These are phyloP conservation scores for Phaeotremella fagi DNA, from an alignment of 768 basidiomycete genomes.

Conservation along the genomic window DNA sequence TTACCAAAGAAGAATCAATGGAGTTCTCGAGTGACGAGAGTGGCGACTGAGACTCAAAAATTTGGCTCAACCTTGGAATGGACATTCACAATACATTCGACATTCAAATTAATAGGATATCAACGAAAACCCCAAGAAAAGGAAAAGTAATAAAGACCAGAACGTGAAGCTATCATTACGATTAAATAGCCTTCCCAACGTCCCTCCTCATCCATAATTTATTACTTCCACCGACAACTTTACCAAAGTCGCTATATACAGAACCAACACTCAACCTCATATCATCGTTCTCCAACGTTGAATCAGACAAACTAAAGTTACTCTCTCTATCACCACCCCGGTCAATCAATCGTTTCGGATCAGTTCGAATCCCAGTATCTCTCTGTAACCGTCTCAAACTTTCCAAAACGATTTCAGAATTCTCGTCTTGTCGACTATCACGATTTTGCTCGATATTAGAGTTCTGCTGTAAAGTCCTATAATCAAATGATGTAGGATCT, in stretches of 20 bases:
- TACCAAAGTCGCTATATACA: not conserved
- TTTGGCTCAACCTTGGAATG: too few relatives aligned
- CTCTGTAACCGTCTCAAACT: constrained; percentile 13
- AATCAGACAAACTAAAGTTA: too few relatives aligned
- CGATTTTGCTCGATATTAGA: not conserved
- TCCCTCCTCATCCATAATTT: not conserved
- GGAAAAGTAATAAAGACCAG: too few relatives aligned
- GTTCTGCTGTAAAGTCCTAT: not conserved
- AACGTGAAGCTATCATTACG: too few relatives aligned
- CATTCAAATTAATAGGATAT: too few relatives aligned
- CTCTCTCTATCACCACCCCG: not conserved
- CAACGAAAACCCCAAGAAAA: too few relatives aligned
- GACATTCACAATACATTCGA: too few relatives aligned
- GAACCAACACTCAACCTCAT: not conserved
- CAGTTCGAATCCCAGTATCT: constrained; percentile 14
- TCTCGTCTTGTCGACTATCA: not conserved
- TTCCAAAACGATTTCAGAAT: not conserved
- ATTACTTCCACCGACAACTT: not conserved
- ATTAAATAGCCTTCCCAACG: not conserved
- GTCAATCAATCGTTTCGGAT: constrained; percentile 6
- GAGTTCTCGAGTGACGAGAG: too few relatives aligned
- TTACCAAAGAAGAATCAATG: not conserved
- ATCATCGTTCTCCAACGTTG: not conserved
- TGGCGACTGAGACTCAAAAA: too few relatives aligned
- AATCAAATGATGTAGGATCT: not conserved